Evolutionary conservation across 495 filamentous ascomycete genomes (phyloP).

Genomic region (Hypoxylon rickii): DNA sequence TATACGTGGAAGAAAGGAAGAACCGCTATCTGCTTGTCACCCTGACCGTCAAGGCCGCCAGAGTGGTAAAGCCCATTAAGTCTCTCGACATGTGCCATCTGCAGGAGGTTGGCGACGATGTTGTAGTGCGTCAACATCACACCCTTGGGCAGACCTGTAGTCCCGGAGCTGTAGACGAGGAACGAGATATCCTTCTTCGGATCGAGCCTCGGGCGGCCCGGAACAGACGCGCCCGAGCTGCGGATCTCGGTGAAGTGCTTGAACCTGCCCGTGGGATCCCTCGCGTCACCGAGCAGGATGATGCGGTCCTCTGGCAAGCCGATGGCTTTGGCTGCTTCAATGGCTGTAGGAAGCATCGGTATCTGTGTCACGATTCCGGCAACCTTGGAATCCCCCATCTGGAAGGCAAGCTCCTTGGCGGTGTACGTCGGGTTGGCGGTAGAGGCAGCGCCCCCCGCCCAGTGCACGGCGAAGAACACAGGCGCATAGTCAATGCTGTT

Average conservation of each 20-base stretch:
- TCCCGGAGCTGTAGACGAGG: constrained; percentile 85
- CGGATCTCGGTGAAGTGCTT: constrained; percentile 79
- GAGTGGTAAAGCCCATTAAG: constrained; percentile 55
- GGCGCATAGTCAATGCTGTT: constrained; percentile 76
- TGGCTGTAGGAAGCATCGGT: constrained; percentile 63
- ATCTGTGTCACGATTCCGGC: constrained; percentile 75
- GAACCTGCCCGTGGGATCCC: constrained; percentile 60
- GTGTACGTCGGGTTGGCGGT: constrained; percentile 91
- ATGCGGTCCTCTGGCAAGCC: constrained; percentile 70
- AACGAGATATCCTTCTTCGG: constrained; percentile 66
- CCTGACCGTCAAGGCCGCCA: constrained; percentile 64
- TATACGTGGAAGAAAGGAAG: constrained; percentile 96
- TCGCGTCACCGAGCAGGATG: constrained; percentile 77
- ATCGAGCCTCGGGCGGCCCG: constrained; percentile 48
- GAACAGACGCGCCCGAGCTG: constrained; percentile 52
- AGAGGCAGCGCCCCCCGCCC: constrained; percentile 80
- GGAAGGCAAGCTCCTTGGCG: constrained; percentile 82
- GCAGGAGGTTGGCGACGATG: constrained; percentile 69
- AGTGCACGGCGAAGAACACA: constrained; percentile 77
- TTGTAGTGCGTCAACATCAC: constrained; percentile 88
- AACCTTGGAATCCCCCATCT: constrained; percentile 79
- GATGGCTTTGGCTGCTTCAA: constrained; percentile 66
- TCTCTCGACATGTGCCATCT: constrained; percentile 58
- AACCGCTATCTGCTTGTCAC: constrained; percentile 76
- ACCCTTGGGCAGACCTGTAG: constrained; percentile 89